These are phyloP conservation scores for Suillus lakei DNA, from an alignment of 768 basidiomycete genomes.

Conservation along the genomic window DNA sequence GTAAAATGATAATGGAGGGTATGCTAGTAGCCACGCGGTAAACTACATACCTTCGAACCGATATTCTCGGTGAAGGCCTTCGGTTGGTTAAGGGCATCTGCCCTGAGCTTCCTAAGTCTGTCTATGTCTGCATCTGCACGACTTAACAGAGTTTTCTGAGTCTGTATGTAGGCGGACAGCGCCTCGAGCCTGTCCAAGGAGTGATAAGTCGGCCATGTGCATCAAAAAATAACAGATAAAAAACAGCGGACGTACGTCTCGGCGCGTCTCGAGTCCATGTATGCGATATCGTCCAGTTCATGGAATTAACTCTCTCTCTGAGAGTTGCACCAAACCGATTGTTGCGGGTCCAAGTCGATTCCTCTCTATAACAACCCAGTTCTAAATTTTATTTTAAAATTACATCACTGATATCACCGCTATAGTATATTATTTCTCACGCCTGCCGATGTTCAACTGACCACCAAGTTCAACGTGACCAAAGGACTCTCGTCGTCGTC, in stretches of 20 bases:
- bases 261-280: conserved; percentile 39
- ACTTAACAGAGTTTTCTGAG: conserved; percentile 62
- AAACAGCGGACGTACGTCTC: conserved; percentile 32
- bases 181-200: conserved; percentile 46
- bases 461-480: conserved; percentile 13
- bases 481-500: conserved; percentile 26
- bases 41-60: conserved; percentile 38
- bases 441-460: conserved; percentile 17
- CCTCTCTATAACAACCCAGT: conserved; percentile 1
- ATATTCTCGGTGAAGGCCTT: conserved; percentile 38
- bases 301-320: conserved; percentile 26
- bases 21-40: conserved; percentile 9
- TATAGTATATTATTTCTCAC: conserved; percentile 30
- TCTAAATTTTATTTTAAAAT: conserved; percentile 27
- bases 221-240: neutral
- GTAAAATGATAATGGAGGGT: conserved; percentile 29
- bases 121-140: conserved; percentile 68
- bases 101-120: conserved; percentile 51
- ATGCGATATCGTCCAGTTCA: conserved; percentile 37
- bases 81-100: conserved; percentile 41
- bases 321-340: conserved; percentile 4
- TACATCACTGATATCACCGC: conserved; percentile 7
- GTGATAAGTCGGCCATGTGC: conserved; percentile 6
- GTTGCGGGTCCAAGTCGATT: neutral
- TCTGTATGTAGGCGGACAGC: conserved; percentile 67